These are phyloP conservation scores for Comarum palustre DNA, from an alignment of 306 rosid genomes.

Conservation along the genomic window DNA sequence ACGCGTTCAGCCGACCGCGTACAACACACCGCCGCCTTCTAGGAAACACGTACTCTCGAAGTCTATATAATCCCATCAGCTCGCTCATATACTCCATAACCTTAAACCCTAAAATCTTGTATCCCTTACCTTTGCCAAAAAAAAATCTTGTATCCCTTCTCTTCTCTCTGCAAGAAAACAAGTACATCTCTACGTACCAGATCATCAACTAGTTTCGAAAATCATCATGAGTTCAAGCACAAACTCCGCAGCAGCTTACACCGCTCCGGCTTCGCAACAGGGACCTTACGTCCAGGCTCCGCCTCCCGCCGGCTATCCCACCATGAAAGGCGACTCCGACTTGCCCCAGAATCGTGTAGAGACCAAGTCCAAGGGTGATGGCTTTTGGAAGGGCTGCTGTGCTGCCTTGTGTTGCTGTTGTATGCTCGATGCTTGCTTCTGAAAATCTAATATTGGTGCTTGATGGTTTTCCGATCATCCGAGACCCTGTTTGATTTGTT, in stretches of 20 bases:
- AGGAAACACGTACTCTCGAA: background rate
- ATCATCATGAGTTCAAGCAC: background rate
- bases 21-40: background rate
- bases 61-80: background rate
- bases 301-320: constrained; percentile 74
- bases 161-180: background rate
- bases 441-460: background rate
- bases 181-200: background rate
- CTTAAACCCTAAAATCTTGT: background rate
- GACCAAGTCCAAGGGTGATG: constrained; percentile 70
- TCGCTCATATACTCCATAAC: background rate
- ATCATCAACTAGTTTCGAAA: background rate
- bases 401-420: constrained; percentile 83
- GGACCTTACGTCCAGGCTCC: constrained; percentile 36
- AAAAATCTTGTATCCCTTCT: background rate
- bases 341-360: constrained; percentile 17
- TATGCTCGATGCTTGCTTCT: constrained; percentile 69
- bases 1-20: background rate
- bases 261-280: constrained; percentile 31
- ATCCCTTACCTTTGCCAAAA: too few relatives aligned
- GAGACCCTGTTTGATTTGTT: background rate
- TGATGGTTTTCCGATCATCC: background rate
- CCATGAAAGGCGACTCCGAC: constrained; percentile 33
- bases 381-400: constrained; percentile 85
- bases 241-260: constrained; percentile 22